A percentile compares a stretch with the other conserved stretches of the same genome.
Conservation (phyloP, 257 asterid genomes). For the Capsicum chinense region DNA sequence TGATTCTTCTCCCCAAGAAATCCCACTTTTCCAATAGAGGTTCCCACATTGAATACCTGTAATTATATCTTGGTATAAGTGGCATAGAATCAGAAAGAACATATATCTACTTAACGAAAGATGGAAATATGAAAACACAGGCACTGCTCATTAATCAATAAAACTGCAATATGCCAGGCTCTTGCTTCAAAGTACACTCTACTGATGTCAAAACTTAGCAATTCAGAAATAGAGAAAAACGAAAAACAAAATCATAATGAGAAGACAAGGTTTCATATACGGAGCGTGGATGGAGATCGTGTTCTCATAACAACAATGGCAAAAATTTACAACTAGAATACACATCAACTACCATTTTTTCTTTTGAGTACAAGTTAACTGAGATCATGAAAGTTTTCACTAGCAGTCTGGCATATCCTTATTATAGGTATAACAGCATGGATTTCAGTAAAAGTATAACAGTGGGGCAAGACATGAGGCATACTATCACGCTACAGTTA, state of each 20-base stretch:
- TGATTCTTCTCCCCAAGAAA: slow-evolving; percentile 66
- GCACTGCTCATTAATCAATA: neutral
- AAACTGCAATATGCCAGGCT: neutral
- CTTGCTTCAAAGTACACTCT: neutral
- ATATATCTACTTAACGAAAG: neutral
- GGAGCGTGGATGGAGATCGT: neutral
- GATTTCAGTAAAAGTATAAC: neutral
- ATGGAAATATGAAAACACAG: neutral
- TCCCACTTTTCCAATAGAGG: slow-evolving; percentile 90
- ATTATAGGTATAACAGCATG: neutral
- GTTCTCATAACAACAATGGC: neutral
- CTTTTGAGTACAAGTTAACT: neutral
- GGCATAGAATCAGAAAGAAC: neutral
- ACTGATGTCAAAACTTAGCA: slow-evolving; percentile 14
- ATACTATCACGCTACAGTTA: neutral
- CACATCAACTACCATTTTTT: neutral
- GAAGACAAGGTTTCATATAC: slow-evolving; percentile 9
- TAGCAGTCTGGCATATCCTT: neutral
- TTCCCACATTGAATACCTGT: slow-evolving; percentile 87
- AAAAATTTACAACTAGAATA: neutral
- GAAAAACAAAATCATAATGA: neutral
- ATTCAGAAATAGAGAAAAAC: neutral
- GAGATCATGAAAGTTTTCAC: neutral
- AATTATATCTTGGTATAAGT: slow-evolving; percentile 14
- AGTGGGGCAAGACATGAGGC: neutral